These are phyloP conservation scores for Salvia splendens DNA, from an alignment of 257 asterid genomes.

Conservation along the genomic window DNA sequence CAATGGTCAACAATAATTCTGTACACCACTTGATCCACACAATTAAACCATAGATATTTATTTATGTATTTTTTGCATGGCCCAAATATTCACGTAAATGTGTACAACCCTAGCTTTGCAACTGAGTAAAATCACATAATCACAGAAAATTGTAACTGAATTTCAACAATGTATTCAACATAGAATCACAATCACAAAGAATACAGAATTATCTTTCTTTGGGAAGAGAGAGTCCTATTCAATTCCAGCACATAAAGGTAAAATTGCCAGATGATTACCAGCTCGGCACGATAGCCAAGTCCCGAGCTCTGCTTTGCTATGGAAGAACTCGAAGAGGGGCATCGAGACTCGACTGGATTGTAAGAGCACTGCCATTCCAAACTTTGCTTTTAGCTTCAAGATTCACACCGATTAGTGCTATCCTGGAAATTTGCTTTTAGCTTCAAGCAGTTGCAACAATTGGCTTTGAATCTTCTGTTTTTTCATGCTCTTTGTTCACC, in stretches of 20 bases:
- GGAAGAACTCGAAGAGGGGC: constrained; percentile 11
- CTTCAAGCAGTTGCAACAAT: constrained; percentile 44
- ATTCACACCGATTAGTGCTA: not conserved
- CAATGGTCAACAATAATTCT: not conserved
- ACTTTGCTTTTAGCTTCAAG: not conserved
- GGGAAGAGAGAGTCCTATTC: not conserved
- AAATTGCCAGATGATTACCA: not conserved
- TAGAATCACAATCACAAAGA: not conserved
- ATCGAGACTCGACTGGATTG: constrained; percentile 10
- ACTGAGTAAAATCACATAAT: not conserved
- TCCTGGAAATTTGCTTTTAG: constrained; percentile 17
- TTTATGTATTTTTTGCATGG: too few relatives aligned
- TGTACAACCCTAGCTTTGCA: too few relatives aligned
- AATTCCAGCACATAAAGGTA: not conserved
- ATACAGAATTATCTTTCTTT: not conserved
- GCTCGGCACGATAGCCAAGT: not conserved
- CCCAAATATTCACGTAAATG: too few relatives aligned
- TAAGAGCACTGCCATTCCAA: not conserved
- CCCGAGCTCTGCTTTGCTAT: not conserved
- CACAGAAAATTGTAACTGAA: not conserved
- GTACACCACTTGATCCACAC: too few relatives aligned
- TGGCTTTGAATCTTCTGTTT: constrained; percentile 78
- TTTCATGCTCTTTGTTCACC: constrained; percentile 91
- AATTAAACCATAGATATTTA: too few relatives aligned
- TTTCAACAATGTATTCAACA: constrained; percentile 6